These are phyloP conservation scores for Tubosaeta sp. DNA, from an alignment of 768 basidiomycete genomes.

Conservation along the genomic window DNA sequence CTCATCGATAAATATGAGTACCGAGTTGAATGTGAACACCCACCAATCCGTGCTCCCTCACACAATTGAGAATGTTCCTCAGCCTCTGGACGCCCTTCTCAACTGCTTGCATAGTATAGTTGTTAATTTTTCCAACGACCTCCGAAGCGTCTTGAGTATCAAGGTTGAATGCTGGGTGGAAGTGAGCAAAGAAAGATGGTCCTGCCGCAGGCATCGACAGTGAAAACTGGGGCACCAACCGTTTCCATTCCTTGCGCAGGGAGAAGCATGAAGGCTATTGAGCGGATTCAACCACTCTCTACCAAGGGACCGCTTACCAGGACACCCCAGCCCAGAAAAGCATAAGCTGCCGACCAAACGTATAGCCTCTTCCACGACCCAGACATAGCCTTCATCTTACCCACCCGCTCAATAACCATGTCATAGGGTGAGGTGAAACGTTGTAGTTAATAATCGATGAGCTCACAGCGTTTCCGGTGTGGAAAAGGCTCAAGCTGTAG, in stretches of 20 bases:
- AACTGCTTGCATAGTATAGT: slow-evolving; percentile 60
- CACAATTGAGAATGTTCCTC: slow-evolving; percentile 54
- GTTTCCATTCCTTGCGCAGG: slow-evolving; percentile 62
- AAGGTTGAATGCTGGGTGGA: slow-evolving; percentile 81
- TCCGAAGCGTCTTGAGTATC: slow-evolving; percentile 68
- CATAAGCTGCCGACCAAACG: no score
- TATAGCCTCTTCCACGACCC: no score
- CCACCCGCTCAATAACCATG: no score
- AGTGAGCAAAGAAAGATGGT: slow-evolving; percentile 71
- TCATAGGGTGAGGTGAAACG: no score
- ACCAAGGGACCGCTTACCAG: slow-evolving; percentile 42
- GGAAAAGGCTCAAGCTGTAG: no score
- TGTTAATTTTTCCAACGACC: slow-evolving; percentile 55
- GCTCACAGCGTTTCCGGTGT: no score
- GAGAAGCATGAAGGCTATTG: neutral
- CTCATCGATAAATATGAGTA: neutral
- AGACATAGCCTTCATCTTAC: no score
- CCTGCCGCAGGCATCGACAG: slow-evolving; percentile 63
- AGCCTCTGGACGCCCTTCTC: slow-evolving; percentile 67
- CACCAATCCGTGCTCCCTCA: slow-evolving; percentile 66
- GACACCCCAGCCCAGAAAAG: slow-evolving; percentile 38
- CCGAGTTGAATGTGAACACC: slow-evolving; percentile 11
- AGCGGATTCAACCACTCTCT: neutral
- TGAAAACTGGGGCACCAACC: slow-evolving; percentile 55
- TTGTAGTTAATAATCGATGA: no score